Evolutionary conservation across 2,329 filamentous ascomycete species (phyloP), one percentile per base, ranked within the genome.

Genomic region (Exophiala alcalophila): DNA sequence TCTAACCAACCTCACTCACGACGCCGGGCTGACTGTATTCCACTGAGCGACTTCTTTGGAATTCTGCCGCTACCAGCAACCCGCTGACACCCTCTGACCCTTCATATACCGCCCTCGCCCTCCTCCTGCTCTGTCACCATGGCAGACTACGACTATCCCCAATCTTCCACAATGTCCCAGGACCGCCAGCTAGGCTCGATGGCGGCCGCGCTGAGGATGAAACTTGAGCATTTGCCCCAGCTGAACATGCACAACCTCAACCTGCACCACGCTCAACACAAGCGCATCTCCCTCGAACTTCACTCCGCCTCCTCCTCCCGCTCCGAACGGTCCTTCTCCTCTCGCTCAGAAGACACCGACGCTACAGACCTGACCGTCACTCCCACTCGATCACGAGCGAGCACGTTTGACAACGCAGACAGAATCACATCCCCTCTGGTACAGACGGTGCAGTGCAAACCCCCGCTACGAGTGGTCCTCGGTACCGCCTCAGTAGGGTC

Each of bases 401-500:
- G 46, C 46, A 57, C 54, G 12, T 52, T 54, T 32, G 45, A 54
- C 33, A 49, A 47, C 18, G 42, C 46, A 11, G 50, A 54, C 12
- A 19, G 24, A 23, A 42, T 52, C 14, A 33, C 45, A 16, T 46
- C 45, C 5, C 45, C 49, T 30, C 20, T 49, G 10, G 31, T 46
- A 4, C 41, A 42, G 23, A 41, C 50, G 16, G 42, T 41, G 7
- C 46, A 47, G 12, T 55, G 52, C 40, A 57, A 57, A 28, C 54
- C 54, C 2, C 52, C 55, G 8, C 27, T 58, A 23, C 27, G 52
- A 39, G 53, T 58, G 1, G 50, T 58, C n/a, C 53, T 60, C 4
- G 57, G 57, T 5, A 57, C 57, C 9, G 56, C 56, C 5, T 56
- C 57, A 14, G 52, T 60, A 15, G 57, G 57, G 15, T 56, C 56